Percentiles rank a stretch among this genome's conserved stretches.
Evolutionary conservation across 1,284 basidiomycete species (phyloP).

Genomic region (Sanghuangporus sanghuang): DNA sequence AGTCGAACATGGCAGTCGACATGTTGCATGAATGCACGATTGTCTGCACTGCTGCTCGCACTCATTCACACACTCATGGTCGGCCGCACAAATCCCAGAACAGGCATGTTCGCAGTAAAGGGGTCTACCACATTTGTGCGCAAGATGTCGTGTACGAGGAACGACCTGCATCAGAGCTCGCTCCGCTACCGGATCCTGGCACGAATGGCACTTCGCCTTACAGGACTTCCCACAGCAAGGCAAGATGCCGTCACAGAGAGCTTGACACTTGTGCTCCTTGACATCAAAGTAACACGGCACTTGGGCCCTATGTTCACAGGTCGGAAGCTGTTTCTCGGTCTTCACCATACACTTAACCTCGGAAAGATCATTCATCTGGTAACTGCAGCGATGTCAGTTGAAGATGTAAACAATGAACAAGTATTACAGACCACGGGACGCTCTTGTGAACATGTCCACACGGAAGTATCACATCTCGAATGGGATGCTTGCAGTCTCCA

Average conservation of each 20-base stretch:
- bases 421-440: constrained; percentile 45
- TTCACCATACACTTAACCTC: constrained; percentile 39
- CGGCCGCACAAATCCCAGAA: constrained; percentile 41
- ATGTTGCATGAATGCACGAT: constrained; percentile 47
- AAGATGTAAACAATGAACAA: not conserved
- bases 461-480: constrained; percentile 47
- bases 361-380: constrained; percentile 39
- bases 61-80: constrained; percentile 42
- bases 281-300: constrained; percentile 46
- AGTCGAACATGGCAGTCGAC: constrained; percentile 42
- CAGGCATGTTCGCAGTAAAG: constrained; percentile 61
- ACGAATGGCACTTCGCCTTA: constrained; percentile 42
- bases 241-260: constrained; percentile 39
- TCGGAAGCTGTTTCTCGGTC: constrained; percentile 42
- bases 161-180: constrained; percentile 8
- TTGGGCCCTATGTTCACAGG: constrained; percentile 50
- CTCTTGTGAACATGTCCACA: constrained; percentile 52
- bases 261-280: constrained; percentile 35
- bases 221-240: constrained; percentile 56
- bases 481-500: constrained; percentile 49
- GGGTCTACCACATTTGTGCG: constrained; percentile 46
- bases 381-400: constrained; percentile 31
- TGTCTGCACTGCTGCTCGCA: constrained; percentile 53
- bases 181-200: constrained; percentile 31
- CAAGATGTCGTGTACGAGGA: constrained; percentile 34